A percentile compares a stretch with the other conserved stretches of the same genome.
phyloP scores from a whole-genome alignment of 306 rosid species.

The Bauhinia variegata region DNA sequence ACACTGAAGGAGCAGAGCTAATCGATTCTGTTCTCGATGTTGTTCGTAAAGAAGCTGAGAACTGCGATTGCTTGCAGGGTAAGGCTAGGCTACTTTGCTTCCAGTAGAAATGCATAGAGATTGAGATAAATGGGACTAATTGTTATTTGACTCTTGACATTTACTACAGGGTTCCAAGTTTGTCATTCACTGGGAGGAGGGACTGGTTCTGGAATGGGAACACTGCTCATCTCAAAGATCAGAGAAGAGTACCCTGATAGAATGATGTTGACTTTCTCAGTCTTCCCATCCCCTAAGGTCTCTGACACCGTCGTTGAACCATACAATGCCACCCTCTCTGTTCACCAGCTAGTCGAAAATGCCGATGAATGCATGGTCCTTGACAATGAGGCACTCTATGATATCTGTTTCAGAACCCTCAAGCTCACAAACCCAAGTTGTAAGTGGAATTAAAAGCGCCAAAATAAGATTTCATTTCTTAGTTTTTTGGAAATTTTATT shows the following conservation, averaged over 20 bases:
- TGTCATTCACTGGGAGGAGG: slow-evolving; percentile 84
- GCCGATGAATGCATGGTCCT: slow-evolving; percentile 88
- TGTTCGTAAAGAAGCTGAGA: slow-evolving; percentile 83
- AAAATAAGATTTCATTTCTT: too few relatives aligned
- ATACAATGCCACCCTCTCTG: slow-evolving; percentile 80
- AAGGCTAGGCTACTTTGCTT: neutral
- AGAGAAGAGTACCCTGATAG: slow-evolving; percentile 84
- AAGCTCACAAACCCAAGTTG: slow-evolving; percentile 91
- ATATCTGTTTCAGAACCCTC: slow-evolving; percentile 78
- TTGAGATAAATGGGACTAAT: too few relatives aligned
- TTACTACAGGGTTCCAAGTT: slow-evolving; percentile 71
- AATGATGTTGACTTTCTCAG: slow-evolving; percentile 86
- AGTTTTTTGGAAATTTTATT: too few relatives aligned
- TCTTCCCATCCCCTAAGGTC: slow-evolving; percentile 79
- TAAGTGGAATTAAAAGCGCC: slow-evolving; percentile 34
- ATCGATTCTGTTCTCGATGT: slow-evolving; percentile 81
- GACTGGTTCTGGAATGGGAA: slow-evolving; percentile 86
- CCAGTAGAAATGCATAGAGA: too few relatives aligned
- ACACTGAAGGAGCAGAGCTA: slow-evolving; percentile 80
- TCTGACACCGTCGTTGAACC: slow-evolving; percentile 87
- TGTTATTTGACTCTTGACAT: too few relatives aligned
- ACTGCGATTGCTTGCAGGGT: slow-evolving; percentile 83
- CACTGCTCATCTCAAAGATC: slow-evolving; percentile 74
- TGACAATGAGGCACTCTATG: slow-evolving; percentile 84
- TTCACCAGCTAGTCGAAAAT: slow-evolving; percentile 76